Percentiles rank a stretch among this genome's conserved stretches.
Evolutionary conservation across 495 filamentous ascomycete species (phyloP).

Genomic region (Podospora comata): DNA sequence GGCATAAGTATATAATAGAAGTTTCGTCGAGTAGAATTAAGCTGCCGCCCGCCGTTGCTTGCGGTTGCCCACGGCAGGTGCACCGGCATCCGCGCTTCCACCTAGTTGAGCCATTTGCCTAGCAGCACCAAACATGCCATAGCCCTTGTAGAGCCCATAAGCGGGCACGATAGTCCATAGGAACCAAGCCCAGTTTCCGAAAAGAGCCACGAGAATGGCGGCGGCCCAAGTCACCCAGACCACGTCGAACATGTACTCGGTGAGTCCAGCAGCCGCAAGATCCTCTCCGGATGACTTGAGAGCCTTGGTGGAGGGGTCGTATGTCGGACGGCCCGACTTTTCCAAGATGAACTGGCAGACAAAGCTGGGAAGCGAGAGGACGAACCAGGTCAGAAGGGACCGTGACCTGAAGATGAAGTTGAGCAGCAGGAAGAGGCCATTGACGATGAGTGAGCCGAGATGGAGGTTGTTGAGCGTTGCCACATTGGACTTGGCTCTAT

Average conservation of each 20-base stretch:
- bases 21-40: slow-evolving; percentile 10
- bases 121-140: slow-evolving; percentile 61
- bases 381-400: slow-evolving; percentile 65
- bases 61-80: slow-evolving; percentile 43
- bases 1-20: slow-evolving; percentile 5
- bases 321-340: slow-evolving; percentile 72
- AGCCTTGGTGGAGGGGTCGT: slow-evolving; percentile 58
- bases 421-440: slow-evolving; percentile 68
- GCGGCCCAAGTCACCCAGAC: slow-evolving; percentile 86
- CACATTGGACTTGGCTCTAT: slow-evolving; percentile 77
- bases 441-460: slow-evolving; percentile 64
- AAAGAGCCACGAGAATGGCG: slow-evolving; percentile 59
- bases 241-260: slow-evolving; percentile 97
- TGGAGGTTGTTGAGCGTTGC: slow-evolving; percentile 73
- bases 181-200: slow-evolving; percentile 77
- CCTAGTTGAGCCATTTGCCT: slow-evolving; percentile 60
- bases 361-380: slow-evolving; percentile 70
- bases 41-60: slow-evolving; percentile 47
- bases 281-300: slow-evolving; percentile 80
- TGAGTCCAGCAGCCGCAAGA: slow-evolving; percentile 80
- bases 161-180: slow-evolving; percentile 66
- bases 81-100: slow-evolving; percentile 33
- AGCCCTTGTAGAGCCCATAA: slow-evolving; percentile 69
- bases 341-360: slow-evolving; percentile 81
- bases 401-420: slow-evolving; percentile 65